Percentiles rank a stretch among this genome's conserved stretches.
Evolutionary conservation across 78 protist species (phyloP).

Genomic region (Salpingoeca rosetta): DNA sequence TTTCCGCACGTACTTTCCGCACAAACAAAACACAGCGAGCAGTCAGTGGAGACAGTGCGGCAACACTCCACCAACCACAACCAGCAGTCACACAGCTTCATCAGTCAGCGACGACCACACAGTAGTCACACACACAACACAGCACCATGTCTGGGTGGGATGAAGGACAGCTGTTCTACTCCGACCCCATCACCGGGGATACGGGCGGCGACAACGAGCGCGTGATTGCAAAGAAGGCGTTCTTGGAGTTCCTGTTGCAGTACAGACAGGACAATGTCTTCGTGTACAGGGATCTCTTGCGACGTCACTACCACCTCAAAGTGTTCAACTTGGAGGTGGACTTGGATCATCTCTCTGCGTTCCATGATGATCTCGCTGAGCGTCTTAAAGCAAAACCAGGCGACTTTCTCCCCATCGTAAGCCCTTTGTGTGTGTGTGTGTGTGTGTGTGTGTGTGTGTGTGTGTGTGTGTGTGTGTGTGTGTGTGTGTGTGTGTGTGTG

Average conservation of each 20-base stretch:
- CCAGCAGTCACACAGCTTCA: not conserved
- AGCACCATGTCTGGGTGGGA: not conserved
- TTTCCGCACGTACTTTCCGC: too few relatives aligned
- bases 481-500: not conserved
- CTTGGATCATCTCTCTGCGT: slow-evolving; percentile 18
- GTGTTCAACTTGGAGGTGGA: slow-evolving; percentile 23
- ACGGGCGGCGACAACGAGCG: not conserved
- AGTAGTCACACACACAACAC: not conserved
- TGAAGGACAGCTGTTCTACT: not conserved
- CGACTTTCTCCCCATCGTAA: too few relatives aligned
- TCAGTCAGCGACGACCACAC: not conserved
- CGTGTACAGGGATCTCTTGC: slow-evolving; percentile 20
- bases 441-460: too few relatives aligned
- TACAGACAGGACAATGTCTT: not conserved
- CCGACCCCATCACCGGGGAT: not conserved
- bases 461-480: not conserved
- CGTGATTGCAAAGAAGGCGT: not conserved
- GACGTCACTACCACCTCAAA: not conserved
- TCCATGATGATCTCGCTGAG: not conserved
- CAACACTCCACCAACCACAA: too few relatives aligned
- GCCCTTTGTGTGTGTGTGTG: too few relatives aligned
- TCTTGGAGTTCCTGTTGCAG: not conserved
- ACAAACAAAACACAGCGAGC: not conserved
- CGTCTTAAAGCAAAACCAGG: not conserved
- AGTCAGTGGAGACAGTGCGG: too few relatives aligned